These are phyloP conservation scores for Backusella parvicylindrica DNA, from an alignment of 192 early-diverging fungal species.

Conservation along the genomic window DNA sequence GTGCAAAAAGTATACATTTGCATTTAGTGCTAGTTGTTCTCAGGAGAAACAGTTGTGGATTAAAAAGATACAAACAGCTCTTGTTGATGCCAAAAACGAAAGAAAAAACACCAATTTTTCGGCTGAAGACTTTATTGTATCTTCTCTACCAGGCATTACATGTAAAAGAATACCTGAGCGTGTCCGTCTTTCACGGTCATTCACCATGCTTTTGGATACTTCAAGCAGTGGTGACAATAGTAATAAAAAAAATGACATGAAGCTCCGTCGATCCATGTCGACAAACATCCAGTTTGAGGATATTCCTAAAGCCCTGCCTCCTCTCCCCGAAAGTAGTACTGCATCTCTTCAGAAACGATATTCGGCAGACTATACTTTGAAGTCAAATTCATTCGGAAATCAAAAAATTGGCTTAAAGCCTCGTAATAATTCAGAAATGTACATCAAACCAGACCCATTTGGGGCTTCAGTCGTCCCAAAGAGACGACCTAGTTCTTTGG, in stretches of 20 bases:
- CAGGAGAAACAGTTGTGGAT: conserved; percentile 58
- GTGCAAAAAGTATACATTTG: conserved; percentile 42
- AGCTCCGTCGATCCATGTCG: not conserved
- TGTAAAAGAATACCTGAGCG: not conserved
- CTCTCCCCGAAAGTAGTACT: not conserved
- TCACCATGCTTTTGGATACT: conserved; percentile 1
- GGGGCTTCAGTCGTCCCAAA: not conserved
- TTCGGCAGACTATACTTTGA: conserved; percentile 10
- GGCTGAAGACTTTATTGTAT: conserved; percentile 19
- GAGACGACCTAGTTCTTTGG: conserved; percentile 17
- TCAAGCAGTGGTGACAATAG: not conserved
- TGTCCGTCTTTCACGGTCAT: conserved; percentile 16
- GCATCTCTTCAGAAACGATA: conserved; percentile 7
- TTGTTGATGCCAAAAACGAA: conserved; percentile 34
- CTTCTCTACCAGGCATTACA: conserved; percentile 13
- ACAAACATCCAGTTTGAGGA: conserved; percentile 1
- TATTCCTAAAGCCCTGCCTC: not conserved
- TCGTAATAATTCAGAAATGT: conserved; percentile 17
- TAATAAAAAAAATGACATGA: not conserved
- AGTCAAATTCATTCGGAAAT: not conserved
- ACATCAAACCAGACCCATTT: conserved; percentile 8
- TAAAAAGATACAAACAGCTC: conserved; percentile 40
- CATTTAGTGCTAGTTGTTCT: conserved; percentile 50
- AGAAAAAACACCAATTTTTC: not conserved
- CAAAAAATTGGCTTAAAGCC: not conserved